Percentiles rank a stretch among this genome's conserved stretches.
Evolutionary conservation across 805 yeast genomes (phyloP).

Genomic region (Metschnikowia noctiluminum): DNA sequence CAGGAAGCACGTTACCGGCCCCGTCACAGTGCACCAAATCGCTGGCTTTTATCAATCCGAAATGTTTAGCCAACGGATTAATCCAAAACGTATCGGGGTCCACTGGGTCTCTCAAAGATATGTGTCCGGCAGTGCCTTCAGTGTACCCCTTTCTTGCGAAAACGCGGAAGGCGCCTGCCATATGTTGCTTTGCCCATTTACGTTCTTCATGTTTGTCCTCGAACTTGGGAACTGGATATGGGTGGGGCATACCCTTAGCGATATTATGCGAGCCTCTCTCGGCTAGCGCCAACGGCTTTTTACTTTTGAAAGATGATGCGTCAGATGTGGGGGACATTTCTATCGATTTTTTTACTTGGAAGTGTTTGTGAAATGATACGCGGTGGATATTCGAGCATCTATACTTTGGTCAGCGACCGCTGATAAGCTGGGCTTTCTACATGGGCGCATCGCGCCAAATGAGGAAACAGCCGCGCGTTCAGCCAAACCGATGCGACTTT

Average conservation of each 20-base stretch:
- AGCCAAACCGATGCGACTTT: no score
- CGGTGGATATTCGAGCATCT: neutral
- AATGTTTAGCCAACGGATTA: constrained; percentile 82
- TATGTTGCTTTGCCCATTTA: constrained; percentile 59
- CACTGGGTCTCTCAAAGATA: constrained; percentile 80
- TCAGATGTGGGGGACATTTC: neutral
- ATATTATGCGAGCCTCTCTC: constrained; percentile 59
- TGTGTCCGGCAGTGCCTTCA: constrained; percentile 85
- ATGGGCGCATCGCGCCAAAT: neutral
- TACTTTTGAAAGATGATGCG: constrained; percentile 23
- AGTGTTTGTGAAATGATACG: no score
- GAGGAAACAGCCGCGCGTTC: constrained; percentile 3
- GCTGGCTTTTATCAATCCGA: constrained; percentile 38
- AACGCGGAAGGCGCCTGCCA: constrained; percentile 82
- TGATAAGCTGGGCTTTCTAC: neutral
- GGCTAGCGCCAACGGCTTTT: constrained; percentile 24
- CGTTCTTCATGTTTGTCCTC: constrained; percentile 47
- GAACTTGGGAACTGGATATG: constrained; percentile 52
- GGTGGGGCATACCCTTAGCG: constrained; percentile 50
- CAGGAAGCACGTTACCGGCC: constrained; percentile 57
- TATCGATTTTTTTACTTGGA: no score
- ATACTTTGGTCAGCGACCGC: neutral
- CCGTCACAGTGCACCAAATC: constrained; percentile 51
- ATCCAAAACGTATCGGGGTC: constrained; percentile 84
- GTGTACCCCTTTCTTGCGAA: constrained; percentile 75